A percentile compares a stretch with the other conserved stretches of the same genome.
These are phyloP conservation scores for Acorus gramineus DNA, from an alignment of 106 monocot genomes.

Conservation along the genomic window DNA sequence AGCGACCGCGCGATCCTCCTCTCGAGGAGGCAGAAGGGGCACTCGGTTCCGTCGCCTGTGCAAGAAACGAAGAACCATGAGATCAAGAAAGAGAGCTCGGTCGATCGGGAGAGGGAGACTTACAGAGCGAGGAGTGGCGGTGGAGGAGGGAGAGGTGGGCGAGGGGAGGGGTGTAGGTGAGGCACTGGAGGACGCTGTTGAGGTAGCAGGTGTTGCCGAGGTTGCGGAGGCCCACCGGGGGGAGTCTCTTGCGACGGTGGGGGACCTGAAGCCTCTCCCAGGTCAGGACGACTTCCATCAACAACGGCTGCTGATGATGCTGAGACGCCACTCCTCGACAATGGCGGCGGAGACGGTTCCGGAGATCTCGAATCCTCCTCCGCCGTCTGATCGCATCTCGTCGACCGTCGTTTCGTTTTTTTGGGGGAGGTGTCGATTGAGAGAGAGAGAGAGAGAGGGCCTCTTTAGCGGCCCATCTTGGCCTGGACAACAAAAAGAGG, in stretches of 20 bases:
- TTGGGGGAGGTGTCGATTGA: too few species aligned
- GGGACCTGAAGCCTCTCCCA: background rate
- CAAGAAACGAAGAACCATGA: background rate
- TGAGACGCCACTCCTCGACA: too few species aligned
- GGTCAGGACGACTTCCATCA: too few species aligned
- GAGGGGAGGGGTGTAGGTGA: constrained; percentile 89
- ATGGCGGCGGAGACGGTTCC: too few species aligned
- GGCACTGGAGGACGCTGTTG: constrained; percentile 96
- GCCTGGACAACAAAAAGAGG: too few species aligned
- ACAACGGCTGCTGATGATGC: too few species aligned
- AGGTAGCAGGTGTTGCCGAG: constrained; percentile 95
- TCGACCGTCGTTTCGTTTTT: too few species aligned
- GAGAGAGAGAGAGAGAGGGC: too few species aligned
- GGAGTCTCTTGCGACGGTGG: constrained; percentile 29
- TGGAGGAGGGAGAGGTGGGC: constrained; percentile 74
- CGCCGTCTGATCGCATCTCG: too few species aligned
- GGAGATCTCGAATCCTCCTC: too few species aligned
- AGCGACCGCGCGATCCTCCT: constrained; percentile 66
- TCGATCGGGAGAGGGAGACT: background rate
- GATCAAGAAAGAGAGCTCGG: background rate
- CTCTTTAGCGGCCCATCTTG: too few species aligned
- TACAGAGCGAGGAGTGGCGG: constrained; percentile 74
- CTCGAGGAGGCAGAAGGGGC: constrained; percentile 87
- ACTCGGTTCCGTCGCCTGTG: constrained; percentile 50
- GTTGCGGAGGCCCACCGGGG: constrained; percentile 77